phyloP scores from a whole-genome alignment of 106 monocot species.

The Acorus calamus region DNA sequence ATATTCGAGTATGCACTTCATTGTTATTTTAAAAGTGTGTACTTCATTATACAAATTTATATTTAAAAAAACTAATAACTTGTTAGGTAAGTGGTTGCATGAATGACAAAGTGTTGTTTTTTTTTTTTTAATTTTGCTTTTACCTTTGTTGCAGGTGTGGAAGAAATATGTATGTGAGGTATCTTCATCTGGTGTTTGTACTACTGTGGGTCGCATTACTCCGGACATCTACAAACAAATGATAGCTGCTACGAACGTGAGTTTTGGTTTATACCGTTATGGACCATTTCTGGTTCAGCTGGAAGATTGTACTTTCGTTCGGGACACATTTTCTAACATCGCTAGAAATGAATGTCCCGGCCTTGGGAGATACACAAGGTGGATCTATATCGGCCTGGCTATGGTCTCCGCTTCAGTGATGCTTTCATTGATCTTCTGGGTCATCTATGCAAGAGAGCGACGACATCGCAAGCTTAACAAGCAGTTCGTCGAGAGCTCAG shows the following conservation, averaged over 20 bases:
- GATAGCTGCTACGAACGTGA: constrained; percentile 36
- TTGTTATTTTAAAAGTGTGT: too few relatives aligned
- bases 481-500: neutral
- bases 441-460: constrained; percentile 62
- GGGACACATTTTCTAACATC: constrained; percentile 52
- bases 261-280: constrained; percentile 48
- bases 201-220: constrained; percentile 54
- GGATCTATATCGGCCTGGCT: constrained; percentile 56
- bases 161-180: constrained; percentile 36
- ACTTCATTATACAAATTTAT: too few relatives aligned
- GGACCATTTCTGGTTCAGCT: constrained; percentile 63
- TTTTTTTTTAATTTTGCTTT: too few relatives aligned
- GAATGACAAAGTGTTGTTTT: too few relatives aligned
- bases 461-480: constrained; percentile 43
- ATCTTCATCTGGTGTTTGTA: constrained; percentile 39
- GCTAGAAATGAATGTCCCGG: constrained; percentile 47
- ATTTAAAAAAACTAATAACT: too few relatives aligned
- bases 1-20: too few relatives aligned
- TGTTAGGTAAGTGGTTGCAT: too few relatives aligned
- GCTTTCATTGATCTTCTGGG: constrained; percentile 85
- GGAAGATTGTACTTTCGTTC: constrained; percentile 67
- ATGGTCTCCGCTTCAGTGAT: constrained; percentile 61
- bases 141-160: constrained; percentile 50
- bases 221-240: constrained; percentile 47
- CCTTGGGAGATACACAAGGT: constrained; percentile 39